phyloP scores from a whole-genome alignment of 2,329 filamentous ascomycete genomes.

The Colletotrichum brevisporum region DNA sequence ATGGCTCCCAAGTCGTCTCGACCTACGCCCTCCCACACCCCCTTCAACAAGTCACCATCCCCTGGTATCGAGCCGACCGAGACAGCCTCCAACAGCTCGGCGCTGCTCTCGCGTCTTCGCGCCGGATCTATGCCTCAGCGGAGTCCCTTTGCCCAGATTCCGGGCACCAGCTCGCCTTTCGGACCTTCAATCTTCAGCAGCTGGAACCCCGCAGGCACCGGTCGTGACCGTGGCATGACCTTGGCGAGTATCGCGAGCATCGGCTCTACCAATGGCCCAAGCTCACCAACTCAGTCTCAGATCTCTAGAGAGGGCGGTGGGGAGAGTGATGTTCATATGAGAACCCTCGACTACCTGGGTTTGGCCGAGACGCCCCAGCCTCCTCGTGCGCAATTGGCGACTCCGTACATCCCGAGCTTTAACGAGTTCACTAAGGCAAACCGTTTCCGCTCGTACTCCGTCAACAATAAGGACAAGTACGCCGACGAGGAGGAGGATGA shows the following conservation, averaged over 20 bases:
- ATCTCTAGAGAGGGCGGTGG: slow-evolving; percentile 88
- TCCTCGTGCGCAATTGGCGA: slow-evolving; percentile 78
- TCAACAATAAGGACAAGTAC: slow-evolving; percentile 98
- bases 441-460: slow-evolving; percentile 96
- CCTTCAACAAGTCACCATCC: slow-evolving; percentile 78
- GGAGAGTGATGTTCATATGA: slow-evolving; percentile 89
- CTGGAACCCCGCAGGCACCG: slow-evolving; percentile 78
- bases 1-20: slow-evolving; percentile 83
- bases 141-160: slow-evolving; percentile 71
- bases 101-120: slow-evolving; percentile 85
- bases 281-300: slow-evolving; percentile 87
- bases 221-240: slow-evolving; percentile 87
- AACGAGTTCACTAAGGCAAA: slow-evolving; percentile 84
- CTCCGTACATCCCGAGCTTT: slow-evolving; percentile 79
- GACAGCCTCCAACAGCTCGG: slow-evolving; percentile 71
- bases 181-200: slow-evolving; percentile 87
- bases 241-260: slow-evolving; percentile 87
- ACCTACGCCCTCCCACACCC: slow-evolving; percentile 87
- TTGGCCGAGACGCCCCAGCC: slow-evolving; percentile 94
- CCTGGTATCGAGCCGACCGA: slow-evolving; percentile 66
- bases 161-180: slow-evolving; percentile 77
- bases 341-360: slow-evolving; percentile 95
- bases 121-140: slow-evolving; percentile 96
- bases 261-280: slow-evolving; percentile 85
- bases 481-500: slow-evolving; percentile 89